Evolutionary conservation across 768 basidiomycete species (phyloP), one percentile per base, ranked within the genome.

Genomic region (Suillus americanus): DNA sequence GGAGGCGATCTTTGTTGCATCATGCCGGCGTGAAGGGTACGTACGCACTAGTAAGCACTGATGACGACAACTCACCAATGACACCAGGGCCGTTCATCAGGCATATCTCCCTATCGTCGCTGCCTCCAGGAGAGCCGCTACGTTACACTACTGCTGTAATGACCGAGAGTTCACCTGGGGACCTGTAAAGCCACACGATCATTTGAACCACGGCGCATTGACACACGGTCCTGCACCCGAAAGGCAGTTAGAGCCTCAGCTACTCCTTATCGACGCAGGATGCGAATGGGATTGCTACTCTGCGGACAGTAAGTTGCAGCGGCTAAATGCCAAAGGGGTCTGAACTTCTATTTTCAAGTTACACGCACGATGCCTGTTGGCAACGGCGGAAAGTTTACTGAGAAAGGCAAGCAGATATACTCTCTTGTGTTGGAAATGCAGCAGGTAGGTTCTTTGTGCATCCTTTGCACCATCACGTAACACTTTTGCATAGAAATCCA

Each of bases 101-200:
- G 94, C 95, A 0, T 98, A 99, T 76, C 82, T 92, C 8, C 95
- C 97, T 2, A 97, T 97, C 61, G 92, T 95, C 3, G 97, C 97
- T 1, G 89, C 91, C 0, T 90, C 94, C 0, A 86, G 86, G 3
- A 85, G 94, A 23, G 95, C 95, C 4, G 89, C 94, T 1, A 97
- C 94, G 0, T 80, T 99, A 5, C 96, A 98, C 72, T 98, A 98
- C 76, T 95, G 95, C 71, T 95, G 94, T 79, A 97, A 97, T 71
- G 92, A 95, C 73, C 85, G 85, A 64, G 89, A 88, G 54, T 93
- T 94, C 72, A 88, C 90, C 1, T 94, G 92, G 92, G 91, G 92
- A 3, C 93, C 93, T 7, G 78, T 90, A 23, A 72, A 79, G 2
- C 74, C 80, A 2, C 80, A 83, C 65, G 86, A 88, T 66, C 85